Base-by-base conservation (phyloP, 345 rosid species). In the Lagerstroemia speciosa region DNA sequence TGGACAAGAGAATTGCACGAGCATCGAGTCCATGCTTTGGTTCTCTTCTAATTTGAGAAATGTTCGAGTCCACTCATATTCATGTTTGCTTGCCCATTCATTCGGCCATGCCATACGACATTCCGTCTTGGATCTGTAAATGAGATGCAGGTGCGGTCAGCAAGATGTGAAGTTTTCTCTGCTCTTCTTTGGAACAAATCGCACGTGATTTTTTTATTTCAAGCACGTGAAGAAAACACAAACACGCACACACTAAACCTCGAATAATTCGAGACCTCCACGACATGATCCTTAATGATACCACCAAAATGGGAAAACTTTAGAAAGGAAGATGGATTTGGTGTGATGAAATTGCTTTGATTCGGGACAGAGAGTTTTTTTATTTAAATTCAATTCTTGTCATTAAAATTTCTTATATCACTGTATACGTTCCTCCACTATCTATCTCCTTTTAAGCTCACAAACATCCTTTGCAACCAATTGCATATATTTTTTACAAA, bases 251-350 rank as follows among this genome's bases (percentile, higher is more conserved):
- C 48, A n/a, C 22, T 31, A 53, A 58, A 26, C 43, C 27, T 48
- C 41, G 11, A 52, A 15, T 43, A 66, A 41, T 67, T 71, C 65
- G 82, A 74, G 76, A 76, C 79, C 82, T 64, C 31, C 72, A 81
- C 80, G 87, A 68, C 75, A 71, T 70, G 72, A 30, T 58, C 41
- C 76, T 68, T 31, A 70, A 70, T 76, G 2, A 46, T 15, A 38
- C 22, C 1, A 8, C 8, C 10, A 57, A 12, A 57, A 33, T n/a
- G 55, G 26, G 67, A 17, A 31, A 43, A 22, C 38, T 19, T 52
- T 1, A 9, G 5, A 36, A 36, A 36, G n/a, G n/a, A n/a, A n/a
- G n/a, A n/a, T n/a, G n/a, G n/a, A n/a, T n/a, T n/a, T n/a, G n/a
- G n/a, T n/a, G n/a, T n/a, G n/a, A n/a, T n/a, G n/a, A n/a, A n/a